These are phyloP conservation scores for Ceratorhiza oryzae-sativae DNA, from an alignment of 1,284 basidiomycete genomes.

Conservation along the genomic window DNA sequence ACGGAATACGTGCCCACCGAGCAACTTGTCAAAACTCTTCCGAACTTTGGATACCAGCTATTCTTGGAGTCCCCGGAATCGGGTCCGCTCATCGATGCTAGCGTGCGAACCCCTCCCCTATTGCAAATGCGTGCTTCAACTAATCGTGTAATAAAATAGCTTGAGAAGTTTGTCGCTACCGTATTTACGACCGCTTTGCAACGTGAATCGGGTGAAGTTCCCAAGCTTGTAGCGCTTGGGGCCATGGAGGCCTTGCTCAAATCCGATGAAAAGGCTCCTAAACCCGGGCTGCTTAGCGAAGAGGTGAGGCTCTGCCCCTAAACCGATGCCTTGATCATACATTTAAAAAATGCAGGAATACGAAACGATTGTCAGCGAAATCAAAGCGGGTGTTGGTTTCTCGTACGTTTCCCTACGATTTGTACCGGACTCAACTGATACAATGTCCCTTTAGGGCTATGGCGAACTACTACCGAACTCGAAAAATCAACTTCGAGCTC, in stretches of 20 bases:
- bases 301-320: not conserved
- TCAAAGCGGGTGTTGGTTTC: conserved; percentile 13
- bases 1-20: conserved; percentile 1
- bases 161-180: conserved; percentile 10
- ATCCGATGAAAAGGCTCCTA: not conserved
- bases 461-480: conserved; percentile 27
- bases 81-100: conserved; percentile 18
- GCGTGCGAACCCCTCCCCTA: too few relatives aligned
- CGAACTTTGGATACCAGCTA: conserved; percentile 31
- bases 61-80: conserved; percentile 32
- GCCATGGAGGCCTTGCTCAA: conserved; percentile 17
- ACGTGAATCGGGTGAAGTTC: not conserved
- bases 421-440: too few relatives aligned
- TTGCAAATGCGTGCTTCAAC: too few relatives aligned
- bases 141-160: too few relatives aligned
- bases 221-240: not conserved
- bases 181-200: conserved; percentile 5
- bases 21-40: not conserved
- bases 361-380: conserved; percentile 4
- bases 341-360: conserved; percentile 5
- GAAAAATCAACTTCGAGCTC: conserved; percentile 23
- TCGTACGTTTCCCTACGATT: not conserved
- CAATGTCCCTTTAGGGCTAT: conserved; percentile 27
- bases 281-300: conserved; percentile 11
- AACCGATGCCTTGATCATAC: too few relatives aligned